These are phyloP conservation scores for Poterioochromonas sp. DNA, from an alignment of 352 stramenopile species.

Conservation along the genomic window DNA sequence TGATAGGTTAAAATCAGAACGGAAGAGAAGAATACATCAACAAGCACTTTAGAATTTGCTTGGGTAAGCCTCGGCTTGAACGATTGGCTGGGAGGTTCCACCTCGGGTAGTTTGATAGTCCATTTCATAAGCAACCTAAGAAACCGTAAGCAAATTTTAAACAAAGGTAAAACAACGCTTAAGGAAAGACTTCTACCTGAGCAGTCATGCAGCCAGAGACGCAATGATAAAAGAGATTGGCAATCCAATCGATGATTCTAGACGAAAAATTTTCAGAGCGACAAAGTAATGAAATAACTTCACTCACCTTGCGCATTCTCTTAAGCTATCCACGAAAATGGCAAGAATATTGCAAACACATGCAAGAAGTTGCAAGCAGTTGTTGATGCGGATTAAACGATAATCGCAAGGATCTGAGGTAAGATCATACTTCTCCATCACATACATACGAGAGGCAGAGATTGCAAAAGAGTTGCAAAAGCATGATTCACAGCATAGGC, in stretches of 20 bases:
- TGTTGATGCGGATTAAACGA: conserved; percentile 70
- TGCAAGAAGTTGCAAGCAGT: conserved; percentile 64
- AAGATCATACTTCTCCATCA: conserved; percentile 70
- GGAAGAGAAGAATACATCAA: no score
- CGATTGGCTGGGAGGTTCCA: no score
- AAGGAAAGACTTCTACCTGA: conserved; percentile 47
- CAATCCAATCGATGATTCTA: conserved; percentile 60
- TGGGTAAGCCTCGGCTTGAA: no score
- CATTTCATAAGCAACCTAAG: not conserved
- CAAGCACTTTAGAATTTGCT: no score
- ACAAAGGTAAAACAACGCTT: not conserved
- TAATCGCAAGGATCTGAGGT: conserved; percentile 71
- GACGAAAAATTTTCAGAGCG: not conserved
- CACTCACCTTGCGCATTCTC: conserved; percentile 37
- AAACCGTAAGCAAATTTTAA: not conserved
- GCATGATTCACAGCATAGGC: conserved; percentile 65
- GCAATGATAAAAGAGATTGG: conserved; percentile 64
- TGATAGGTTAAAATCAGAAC: no score
- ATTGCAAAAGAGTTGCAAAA: conserved; percentile 65
- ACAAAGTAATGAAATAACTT: not conserved
- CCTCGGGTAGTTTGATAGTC: conserved; percentile 22
- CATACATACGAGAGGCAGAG: conserved; percentile 63
- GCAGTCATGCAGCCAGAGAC: conserved; percentile 73
- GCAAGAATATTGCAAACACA: conserved; percentile 58
- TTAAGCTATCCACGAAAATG: conserved; percentile 56